Percentiles rank a stretch among this genome's conserved stretches.
These are phyloP conservation scores for Akebia trifoliata DNA, from an alignment of 164 flowering plant genomes.

Conservation along the genomic window DNA sequence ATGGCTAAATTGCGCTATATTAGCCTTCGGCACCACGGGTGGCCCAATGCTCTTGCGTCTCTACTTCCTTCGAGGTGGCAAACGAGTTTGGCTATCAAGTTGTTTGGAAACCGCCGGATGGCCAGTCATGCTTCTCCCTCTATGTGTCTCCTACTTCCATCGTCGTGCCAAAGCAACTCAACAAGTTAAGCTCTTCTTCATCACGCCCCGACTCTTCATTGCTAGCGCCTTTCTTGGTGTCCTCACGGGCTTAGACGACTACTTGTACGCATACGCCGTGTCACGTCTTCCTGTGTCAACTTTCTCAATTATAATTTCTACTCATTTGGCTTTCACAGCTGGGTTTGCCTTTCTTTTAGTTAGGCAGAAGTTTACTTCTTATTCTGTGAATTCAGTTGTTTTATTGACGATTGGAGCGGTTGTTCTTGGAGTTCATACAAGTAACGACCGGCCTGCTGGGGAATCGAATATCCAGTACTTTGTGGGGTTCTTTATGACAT, in stretches of 20 bases:
- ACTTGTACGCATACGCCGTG: constrained; percentile 45
- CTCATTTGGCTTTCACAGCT: constrained; percentile 55
- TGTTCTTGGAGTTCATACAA: background rate
- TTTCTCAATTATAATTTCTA: constrained; percentile 32
- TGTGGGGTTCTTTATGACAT: constrained; percentile 6
- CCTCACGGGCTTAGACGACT: constrained; percentile 41
- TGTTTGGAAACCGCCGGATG: constrained; percentile 51
- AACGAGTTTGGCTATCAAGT: constrained; percentile 28
- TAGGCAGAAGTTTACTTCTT: constrained; percentile 14
- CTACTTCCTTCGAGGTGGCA: constrained; percentile 60
- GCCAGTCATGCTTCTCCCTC: constrained; percentile 47
- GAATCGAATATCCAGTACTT: background rate
- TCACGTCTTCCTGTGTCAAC: constrained; percentile 49
- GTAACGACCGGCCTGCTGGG: background rate
- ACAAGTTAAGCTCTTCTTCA: background rate
- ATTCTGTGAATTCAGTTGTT: constrained; percentile 4
- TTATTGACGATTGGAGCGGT: constrained; percentile 4
- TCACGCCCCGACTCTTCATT: constrained; percentile 6
- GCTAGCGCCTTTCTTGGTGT: constrained; percentile 31
- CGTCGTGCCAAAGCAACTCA: background rate
- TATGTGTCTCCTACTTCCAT: constrained; percentile 8
- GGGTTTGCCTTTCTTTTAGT: constrained; percentile 42
- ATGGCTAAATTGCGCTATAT: constrained; percentile 24
- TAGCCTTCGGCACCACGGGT: constrained; percentile 39
- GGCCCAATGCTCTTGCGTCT: constrained; percentile 54